Percentiles rank a stretch among this genome's conserved stretches.
Evolutionary conservation across 768 basidiomycete species (phyloP).

Genomic region (Termitomyces sp.): DNA sequence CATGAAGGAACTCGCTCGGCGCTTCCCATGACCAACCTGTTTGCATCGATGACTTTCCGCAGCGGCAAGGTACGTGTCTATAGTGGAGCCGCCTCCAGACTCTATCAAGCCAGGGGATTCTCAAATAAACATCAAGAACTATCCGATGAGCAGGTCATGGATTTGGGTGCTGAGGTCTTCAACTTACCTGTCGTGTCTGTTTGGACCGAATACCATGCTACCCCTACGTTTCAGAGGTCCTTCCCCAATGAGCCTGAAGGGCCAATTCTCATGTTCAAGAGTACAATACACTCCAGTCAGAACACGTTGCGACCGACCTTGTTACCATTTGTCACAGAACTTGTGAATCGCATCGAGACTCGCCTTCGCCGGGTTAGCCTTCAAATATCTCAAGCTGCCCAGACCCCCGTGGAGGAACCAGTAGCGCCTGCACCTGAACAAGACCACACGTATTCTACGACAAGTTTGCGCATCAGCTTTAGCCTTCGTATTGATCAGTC

Average conservation of each 20-base stretch:
- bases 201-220: conserved; percentile 77
- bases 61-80: conserved; percentile 83
- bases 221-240: conserved; percentile 36
- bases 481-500: conserved; percentile 92
- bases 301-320: conserved; percentile 80
- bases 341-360: conserved; percentile 62
- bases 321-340: conserved; percentile 78
- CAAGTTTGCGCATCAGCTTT: conserved; percentile 70
- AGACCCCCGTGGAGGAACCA: conserved; percentile 7
- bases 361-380: conserved; percentile 55
- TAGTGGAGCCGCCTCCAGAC: conserved; percentile 36
- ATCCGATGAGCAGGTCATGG: conserved; percentile 48
- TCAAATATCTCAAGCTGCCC: conserved; percentile 16
- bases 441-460: conserved; percentile 22
- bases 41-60: conserved; percentile 66
- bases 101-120: conserved; percentile 31
- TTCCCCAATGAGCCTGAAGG: conserved; percentile 32
- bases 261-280: conserved; percentile 73
- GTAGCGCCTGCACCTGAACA: conserved; percentile 8
- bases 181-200: conserved; percentile 73
- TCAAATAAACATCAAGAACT: conserved; percentile 33
- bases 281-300: conserved; percentile 83
- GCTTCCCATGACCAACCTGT: conserved; percentile 53
- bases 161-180: conserved; percentile 56
- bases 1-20: conserved; percentile 26